A percentile compares a stretch with the other conserved stretches of the same genome.
Evolutionary conservation across 2,329 filamentous ascomycete species (phyloP).

Genomic region (Aspergillus arachidicola): DNA sequence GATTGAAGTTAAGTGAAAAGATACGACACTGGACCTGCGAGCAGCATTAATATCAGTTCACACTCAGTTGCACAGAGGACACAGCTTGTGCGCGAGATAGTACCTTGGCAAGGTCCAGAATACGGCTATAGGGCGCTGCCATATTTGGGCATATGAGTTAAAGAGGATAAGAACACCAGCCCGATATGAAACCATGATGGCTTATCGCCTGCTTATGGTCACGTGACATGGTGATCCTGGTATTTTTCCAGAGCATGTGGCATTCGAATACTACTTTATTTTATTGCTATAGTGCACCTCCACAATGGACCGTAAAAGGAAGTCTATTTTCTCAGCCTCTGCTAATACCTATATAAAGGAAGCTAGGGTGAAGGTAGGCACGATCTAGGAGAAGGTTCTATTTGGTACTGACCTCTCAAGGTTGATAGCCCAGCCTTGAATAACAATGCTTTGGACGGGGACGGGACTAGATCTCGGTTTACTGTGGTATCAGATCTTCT

Average conservation of each 20-base stretch:
- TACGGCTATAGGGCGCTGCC: constrained; percentile 55
- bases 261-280: no score
- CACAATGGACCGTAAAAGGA: constrained; percentile 33
- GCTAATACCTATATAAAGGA: constrained; percentile 13
- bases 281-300: neutral
- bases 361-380: constrained; percentile 21
- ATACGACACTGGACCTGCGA: constrained; percentile 82
- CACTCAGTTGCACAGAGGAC: neutral
- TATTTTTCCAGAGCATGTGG: neutral
- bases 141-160: constrained; percentile 33
- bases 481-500: neutral
- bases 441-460: neutral
- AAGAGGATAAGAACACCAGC: neutral
- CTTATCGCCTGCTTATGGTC: neutral
- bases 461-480: neutral
- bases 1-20: constrained; percentile 91
- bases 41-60: neutral
- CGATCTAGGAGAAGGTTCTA: neutral
- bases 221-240: neutral
- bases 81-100: neutral
- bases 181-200: neutral
- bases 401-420: constrained; percentile 1
- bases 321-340: constrained; percentile 15
- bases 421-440: neutral
- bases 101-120: constrained; percentile 79